Percentiles rank a stretch among this genome's conserved stretches.
Conservation (phyloP, 352 stramenopile species). For the Phytophthora litchii region DNA sequence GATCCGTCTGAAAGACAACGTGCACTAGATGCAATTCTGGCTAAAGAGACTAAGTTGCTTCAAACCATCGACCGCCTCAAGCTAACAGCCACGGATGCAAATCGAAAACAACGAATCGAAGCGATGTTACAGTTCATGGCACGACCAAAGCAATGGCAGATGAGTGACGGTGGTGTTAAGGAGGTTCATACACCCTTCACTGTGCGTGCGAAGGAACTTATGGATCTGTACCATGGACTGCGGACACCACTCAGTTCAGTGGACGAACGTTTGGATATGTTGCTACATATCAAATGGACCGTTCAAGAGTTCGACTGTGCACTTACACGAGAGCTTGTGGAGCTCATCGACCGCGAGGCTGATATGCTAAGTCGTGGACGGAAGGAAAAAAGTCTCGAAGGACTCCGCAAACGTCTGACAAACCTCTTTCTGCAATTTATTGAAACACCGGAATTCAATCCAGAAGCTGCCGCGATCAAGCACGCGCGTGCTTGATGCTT, state of each 20-base stretch:
- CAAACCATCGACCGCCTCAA: conserved; percentile 93
- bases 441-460: conserved; percentile 94
- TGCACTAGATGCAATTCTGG: conserved; percentile 65
- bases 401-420: conserved; percentile 82
- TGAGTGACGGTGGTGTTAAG: conserved; percentile 89
- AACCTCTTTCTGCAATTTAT: conserved; percentile 94
- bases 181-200: conserved; percentile 91
- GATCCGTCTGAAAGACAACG: conserved; percentile 37
- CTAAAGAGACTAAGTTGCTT: conserved; percentile 85
- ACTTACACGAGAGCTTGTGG: conserved; percentile 90
- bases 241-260: conserved; percentile 56
- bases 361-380: conserved; percentile 92
- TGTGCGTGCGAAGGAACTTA: conserved; percentile 88
- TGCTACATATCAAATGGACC: conserved; percentile 94
- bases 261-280: conserved; percentile 89
- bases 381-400: conserved; percentile 78
- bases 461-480: conserved; percentile 76
- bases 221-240: conserved; percentile 87
- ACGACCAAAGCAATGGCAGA: conserved; percentile 91
- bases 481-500: conserved; percentile 25
- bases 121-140: conserved; percentile 91
- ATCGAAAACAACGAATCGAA: conserved; percentile 85
- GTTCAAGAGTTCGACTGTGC: conserved; percentile 92
- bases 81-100: conserved; percentile 74
- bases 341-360: conserved; percentile 93